Evolutionary conservation across 441 rosid species (phyloP), one percentile per base, ranked within the genome.

Genomic region (Pelargonium cotyledonis): DNA sequence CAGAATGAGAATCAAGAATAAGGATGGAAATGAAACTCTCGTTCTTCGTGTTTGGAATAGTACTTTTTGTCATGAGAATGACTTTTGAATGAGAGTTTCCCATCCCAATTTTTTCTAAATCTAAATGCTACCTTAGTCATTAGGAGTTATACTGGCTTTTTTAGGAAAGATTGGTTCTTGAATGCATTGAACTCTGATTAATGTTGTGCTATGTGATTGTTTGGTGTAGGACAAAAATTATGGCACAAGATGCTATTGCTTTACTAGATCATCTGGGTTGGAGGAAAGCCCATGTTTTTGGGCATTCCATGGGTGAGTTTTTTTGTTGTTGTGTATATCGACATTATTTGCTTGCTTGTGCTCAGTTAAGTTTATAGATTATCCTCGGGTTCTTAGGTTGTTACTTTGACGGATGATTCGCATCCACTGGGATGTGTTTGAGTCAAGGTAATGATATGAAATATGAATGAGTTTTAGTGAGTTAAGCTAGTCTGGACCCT

Each of bases 211-310:
- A n/a, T 23, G 41, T 31, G 63, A 14, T 67, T 75, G 75, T 31
- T 74, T 72, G 75, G 19, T 65, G 71, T 86, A 95, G 99, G 73
- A 92, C 99, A 63, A 89, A 70, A 60, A 83, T 83, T 65, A 90
- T 95, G 99, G 99, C 98, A 0, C 83, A 82, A 26, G 99, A 95
- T 85, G 90, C 96, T 6, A 84, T 95, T 70, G 86, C 77, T 23
- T 74, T 92, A 70, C 53, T 95, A 89, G 95, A 95, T 85, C 96
- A 95, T 80, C 71, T 95, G 69, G 97, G 96, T 57, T 95, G 99
- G 99, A 69, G 78, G 63, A 86, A 73, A 74, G 96, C 94, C 68
- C 97, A 95, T 70, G 81, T 90, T 2, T 81, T 90, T 80, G 99
- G 99, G 0, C 99, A 95, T 66, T 95, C 99, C 64, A 92, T 95